A percentile compares a stretch with the other conserved stretches of the same genome.
phyloP scores from a whole-genome alignment of 139 green algal species.

The Nannochloris sp. region DNA sequence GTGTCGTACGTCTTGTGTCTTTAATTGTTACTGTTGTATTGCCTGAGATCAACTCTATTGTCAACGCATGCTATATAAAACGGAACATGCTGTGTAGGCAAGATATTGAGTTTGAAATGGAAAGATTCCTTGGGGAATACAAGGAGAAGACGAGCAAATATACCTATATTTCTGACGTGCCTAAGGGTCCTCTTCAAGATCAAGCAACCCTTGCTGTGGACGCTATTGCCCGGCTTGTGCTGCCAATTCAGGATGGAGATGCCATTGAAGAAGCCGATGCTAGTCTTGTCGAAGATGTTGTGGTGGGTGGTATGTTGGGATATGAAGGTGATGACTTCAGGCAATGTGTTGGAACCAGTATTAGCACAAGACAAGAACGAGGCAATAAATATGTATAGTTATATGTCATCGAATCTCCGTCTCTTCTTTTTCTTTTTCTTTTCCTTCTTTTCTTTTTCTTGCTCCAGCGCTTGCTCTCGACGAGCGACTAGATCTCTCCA shows the following conservation, averaged over 20 bases:
- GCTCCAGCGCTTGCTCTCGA: neutral
- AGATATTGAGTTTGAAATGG: slow-evolving; percentile 73
- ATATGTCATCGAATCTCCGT: neutral
- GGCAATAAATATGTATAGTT: slow-evolving; percentile 7
- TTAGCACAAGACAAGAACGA: slow-evolving; percentile 12
- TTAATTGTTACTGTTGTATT: slow-evolving; percentile 1
- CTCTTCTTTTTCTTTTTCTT: slow-evolving; percentile 15
- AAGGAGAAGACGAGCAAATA: slow-evolving; percentile 6
- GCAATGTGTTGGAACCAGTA: slow-evolving; percentile 9
- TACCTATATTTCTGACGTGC: slow-evolving; percentile 17
- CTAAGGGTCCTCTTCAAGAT: neutral
- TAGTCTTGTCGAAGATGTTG: slow-evolving; percentile 7
- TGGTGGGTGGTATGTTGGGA: slow-evolving; percentile 15
- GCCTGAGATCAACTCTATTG: neutral
- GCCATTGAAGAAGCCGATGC: slow-evolving; percentile 11
- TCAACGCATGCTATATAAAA: too few species aligned
- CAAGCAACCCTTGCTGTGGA: slow-evolving; percentile 27
- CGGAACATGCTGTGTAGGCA: slow-evolving; percentile 25
- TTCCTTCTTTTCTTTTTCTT: slow-evolving; percentile 6
- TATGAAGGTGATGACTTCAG: neutral
- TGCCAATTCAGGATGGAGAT: slow-evolving; percentile 22
- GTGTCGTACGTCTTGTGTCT: slow-evolving; percentile 31
- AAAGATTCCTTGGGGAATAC: slow-evolving; percentile 45
- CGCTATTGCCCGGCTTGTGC: slow-evolving; percentile 12
- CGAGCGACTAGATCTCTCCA: slow-evolving; percentile 1